Evolutionary conservation across 306 rosid species (phyloP).

Genomic region (Prunus mongolica): DNA sequence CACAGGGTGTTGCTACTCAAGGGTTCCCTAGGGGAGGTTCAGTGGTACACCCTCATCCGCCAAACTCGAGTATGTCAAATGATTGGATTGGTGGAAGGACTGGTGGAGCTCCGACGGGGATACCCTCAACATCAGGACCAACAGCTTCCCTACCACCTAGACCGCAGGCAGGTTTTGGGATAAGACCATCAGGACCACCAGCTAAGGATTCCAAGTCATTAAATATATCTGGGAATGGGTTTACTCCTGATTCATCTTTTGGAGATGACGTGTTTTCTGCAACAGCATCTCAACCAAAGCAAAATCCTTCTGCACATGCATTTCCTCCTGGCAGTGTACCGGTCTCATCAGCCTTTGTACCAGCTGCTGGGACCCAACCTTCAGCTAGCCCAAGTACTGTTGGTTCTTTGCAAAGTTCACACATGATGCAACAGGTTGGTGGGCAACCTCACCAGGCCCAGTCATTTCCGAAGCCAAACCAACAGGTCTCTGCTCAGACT

Average conservation of each 20-base stretch:
- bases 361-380: slow-evolving; percentile 52
- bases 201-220: slow-evolving; percentile 42
- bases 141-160: slow-evolving; percentile 45
- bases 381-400: slow-evolving; percentile 38
- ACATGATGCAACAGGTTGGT: slow-evolving; percentile 42
- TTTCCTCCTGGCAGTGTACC: slow-evolving; percentile 36
- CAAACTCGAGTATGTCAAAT: slow-evolving; percentile 30
- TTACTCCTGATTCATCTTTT: slow-evolving; percentile 56
- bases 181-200: slow-evolving; percentile 40
- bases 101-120: slow-evolving; percentile 41
- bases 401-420: slow-evolving; percentile 51
- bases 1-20: slow-evolving; percentile 38
- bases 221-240: slow-evolving; percentile 57
- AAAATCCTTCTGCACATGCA: slow-evolving; percentile 44
- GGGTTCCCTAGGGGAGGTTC: slow-evolving; percentile 41
- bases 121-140: slow-evolving; percentile 43
- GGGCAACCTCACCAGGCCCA: slow-evolving; percentile 50
- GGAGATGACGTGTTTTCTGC: slow-evolving; percentile 77
- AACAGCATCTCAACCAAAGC: slow-evolving; percentile 48
- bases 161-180: slow-evolving; percentile 45
- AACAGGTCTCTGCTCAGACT: slow-evolving; percentile 37
- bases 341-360: slow-evolving; percentile 46
- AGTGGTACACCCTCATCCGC: slow-evolving; percentile 38
- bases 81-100: slow-evolving; percentile 46
- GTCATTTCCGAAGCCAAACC: slow-evolving; percentile 47